Evolutionary conservation across 495 filamentous ascomycete species (phyloP), one percentile per base, ranked within the genome.

Genomic region (Penicillium pulvis): DNA sequence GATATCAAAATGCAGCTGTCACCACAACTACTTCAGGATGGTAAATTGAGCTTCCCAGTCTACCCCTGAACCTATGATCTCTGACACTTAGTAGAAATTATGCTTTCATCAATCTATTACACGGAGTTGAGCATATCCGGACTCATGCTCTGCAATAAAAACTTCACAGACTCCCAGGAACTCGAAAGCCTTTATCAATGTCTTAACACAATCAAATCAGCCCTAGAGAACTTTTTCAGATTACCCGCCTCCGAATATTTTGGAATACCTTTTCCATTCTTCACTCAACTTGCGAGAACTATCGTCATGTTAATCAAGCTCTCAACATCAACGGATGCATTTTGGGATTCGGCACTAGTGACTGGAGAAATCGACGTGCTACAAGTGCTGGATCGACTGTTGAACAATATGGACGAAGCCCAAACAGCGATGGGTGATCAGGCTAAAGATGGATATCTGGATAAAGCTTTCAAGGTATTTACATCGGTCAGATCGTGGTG

Each of bases 401-500:
- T 52, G 19, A 26, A 26, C 11, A 14, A n/a, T 8, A 52, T 52
- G 2, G 4, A 52, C 14, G 31, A 41, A 41, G 50, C 50, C 10
- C 23, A 12, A 42, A 19, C 31, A 9, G 10, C 16, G 20, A 41
- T 26, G 6, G 50, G 35, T 23, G 17, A 36, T 8, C 30, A 23
- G 17, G 30, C n/a, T 6, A 41, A 52, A 6, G 50, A 41, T 52
- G 50, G 50, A 16, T 36, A 41, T 26, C 14, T 52, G 19, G 33
- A 52, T 19, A 36, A 26, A 35, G 26, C 48, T 17, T n/a, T 17
- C 9, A 51, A 17, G 1, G 12, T 51, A 9, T 51, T 51, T 12
- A 9, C 14, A 31, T 17, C 48, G 33, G 30, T 35, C 48, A 51
- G 20, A 35, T 33, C 48, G 30, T 51, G 48, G 48, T 51, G 48